Evolutionary conservation across 352 stramenopile species (phyloP), one percentile per base, ranked within the genome.

Genomic region (Pythium sp.): DNA sequence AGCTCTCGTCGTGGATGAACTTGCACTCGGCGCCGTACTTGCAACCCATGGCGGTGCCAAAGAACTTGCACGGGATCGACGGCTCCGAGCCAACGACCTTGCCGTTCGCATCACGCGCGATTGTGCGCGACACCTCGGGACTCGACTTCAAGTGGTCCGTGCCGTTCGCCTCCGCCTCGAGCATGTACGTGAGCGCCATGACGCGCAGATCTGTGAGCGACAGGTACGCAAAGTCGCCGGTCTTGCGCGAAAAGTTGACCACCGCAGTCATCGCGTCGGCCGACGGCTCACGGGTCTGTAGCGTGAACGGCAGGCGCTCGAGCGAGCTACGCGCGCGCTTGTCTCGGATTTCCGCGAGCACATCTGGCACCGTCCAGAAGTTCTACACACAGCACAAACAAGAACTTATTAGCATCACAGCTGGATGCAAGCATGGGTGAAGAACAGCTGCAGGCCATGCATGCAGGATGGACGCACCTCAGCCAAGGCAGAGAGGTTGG

Each of bases 151-250:
- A 63, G 62, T 95, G 87, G 20, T 81, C 79, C 0, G 66, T 59
- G 57, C 86, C 87, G 62, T 94, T 92, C 8, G 77, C 70, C 67
- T 96, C 89, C 2, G 81, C 74, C 64, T 96, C 89, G 26, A 96
- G 69, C 80, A 94, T 91, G 71, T 95, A 96, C 32, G 86, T 85
- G 71, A 96, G 70, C 65, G 89, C 87, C 87, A 96, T 94, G 71
- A 96, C 84, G 63, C 87, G 86, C 75, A 95, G 64, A 78, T 96
- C 89, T 54, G 86, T 90, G 32, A 94, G 85, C 67, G 87, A 95
- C 14, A 96, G 78, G 72, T 85, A 89, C 14, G 81, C 75, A 71
- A 95, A 95, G 72, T 96, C 89, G 53, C 89, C 89, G 18, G 89
- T 96, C 72, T 93, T 93, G 65, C 86, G 86, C 12, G 89, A 84